These are phyloP conservation scores for Lichtheimia hyalospora DNA, from an alignment of 371 early-diverging fungal genomes.

Conservation along the genomic window DNA sequence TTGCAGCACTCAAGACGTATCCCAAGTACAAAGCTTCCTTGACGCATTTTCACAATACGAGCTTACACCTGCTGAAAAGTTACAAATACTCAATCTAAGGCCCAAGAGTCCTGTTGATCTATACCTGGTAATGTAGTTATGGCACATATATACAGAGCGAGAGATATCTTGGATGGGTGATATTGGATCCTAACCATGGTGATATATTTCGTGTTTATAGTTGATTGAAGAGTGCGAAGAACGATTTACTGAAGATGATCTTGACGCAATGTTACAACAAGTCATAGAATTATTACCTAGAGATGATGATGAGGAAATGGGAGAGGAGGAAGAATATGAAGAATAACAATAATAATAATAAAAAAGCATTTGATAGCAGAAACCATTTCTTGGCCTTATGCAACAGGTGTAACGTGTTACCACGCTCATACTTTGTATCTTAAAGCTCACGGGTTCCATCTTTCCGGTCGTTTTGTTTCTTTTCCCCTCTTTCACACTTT, in stretches of 20 bases:
- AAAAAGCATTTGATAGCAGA: slow-evolving; percentile 12
- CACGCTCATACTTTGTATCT: neutral
- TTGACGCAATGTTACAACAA: slow-evolving; percentile 43
- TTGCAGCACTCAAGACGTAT: slow-evolving; percentile 48
- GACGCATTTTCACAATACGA: slow-evolving; percentile 32
- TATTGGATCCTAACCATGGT: neutral
- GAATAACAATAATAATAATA: too few relatives aligned
- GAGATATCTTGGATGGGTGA: neutral
- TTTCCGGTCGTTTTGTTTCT: slow-evolving; percentile 4
- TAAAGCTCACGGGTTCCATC: neutral
- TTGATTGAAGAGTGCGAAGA: slow-evolving; percentile 69
- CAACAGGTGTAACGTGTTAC: neutral
- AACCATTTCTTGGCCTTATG: neutral
- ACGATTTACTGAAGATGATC: slow-evolving; percentile 49
- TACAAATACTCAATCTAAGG: slow-evolving; percentile 63
- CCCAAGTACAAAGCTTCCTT: slow-evolving; percentile 43
- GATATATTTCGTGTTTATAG: slow-evolving; percentile 20
- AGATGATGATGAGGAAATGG: slow-evolving; percentile 39
- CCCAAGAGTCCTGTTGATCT: slow-evolving; percentile 62
- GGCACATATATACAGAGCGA: neutral
- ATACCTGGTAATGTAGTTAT: slow-evolving; percentile 43
- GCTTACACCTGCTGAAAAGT: slow-evolving; percentile 60
- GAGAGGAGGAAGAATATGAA: slow-evolving; percentile 44
- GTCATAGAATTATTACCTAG: slow-evolving; percentile 40
- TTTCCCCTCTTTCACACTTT: slow-evolving; percentile 3